Conservation (phyloP, 2,329 filamentous ascomycete genomes). For the Aspergillus novofumigatus region DNA sequence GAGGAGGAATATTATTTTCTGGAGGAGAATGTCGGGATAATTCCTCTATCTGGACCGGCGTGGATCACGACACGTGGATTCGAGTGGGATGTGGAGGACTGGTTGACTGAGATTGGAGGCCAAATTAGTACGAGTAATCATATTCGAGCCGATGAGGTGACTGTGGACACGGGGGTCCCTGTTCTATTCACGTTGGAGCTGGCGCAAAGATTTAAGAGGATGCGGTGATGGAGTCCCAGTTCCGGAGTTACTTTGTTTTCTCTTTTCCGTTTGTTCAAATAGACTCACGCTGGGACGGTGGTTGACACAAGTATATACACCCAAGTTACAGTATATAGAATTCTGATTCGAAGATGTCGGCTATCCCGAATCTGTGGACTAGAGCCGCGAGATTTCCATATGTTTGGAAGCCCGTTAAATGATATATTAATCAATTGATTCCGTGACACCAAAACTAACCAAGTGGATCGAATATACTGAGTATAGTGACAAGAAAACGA, state of each 20-base stretch:
- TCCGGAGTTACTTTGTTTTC: not conserved
- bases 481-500: not conserved
- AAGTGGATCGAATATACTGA: not conserved
- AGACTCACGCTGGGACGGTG: not conserved
- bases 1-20: slow-evolving; percentile 47
- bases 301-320: not conserved
- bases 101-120: slow-evolving; percentile 72
- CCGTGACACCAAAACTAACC: slow-evolving; percentile 4
- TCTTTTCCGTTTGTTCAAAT: not conserved
- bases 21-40: slow-evolving; percentile 76
- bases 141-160: slow-evolving; percentile 57
- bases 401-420: not conserved
- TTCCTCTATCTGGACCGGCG: slow-evolving; percentile 76
- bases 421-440: slow-evolving; percentile 1
- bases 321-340: not conserved
- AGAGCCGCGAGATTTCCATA: not conserved
- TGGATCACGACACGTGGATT: slow-evolving; percentile 75
- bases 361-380: not conserved
- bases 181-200: slow-evolving; percentile 74
- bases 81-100: slow-evolving; percentile 84
- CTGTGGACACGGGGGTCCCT: slow-evolving; percentile 59
- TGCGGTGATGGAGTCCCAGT: slow-evolving; percentile 1
- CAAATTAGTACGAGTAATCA: slow-evolving; percentile 78
- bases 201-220: slow-evolving; percentile 34
- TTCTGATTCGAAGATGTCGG: not conserved